These are phyloP conservation scores for Vitis vinifera DNA, from an alignment of 164 flowering plant species.

Conservation along the genomic window DNA sequence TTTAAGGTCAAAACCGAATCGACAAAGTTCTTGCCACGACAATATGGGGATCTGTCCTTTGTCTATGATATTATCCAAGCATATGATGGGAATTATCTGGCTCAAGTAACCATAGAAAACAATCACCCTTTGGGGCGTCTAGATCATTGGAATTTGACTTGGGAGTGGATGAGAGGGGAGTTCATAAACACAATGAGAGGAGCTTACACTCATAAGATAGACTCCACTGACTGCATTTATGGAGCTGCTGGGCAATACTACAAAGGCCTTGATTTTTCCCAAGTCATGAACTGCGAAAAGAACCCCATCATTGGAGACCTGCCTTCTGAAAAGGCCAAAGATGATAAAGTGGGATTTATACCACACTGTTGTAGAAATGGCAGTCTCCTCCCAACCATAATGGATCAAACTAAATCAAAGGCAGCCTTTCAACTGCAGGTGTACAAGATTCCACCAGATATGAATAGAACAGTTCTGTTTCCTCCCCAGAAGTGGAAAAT, in stretches of 20 bases:
- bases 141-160: slow-evolving; percentile 68
- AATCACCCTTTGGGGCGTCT: slow-evolving; percentile 51
- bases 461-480: slow-evolving; percentile 43
- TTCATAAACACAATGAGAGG: slow-evolving; percentile 66
- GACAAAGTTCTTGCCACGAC: slow-evolving; percentile 33
- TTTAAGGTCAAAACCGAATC: slow-evolving; percentile 12
- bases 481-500: slow-evolving; percentile 68
- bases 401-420: slow-evolving; percentile 44
- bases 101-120: slow-evolving; percentile 46
- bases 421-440: slow-evolving; percentile 56
- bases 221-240: slow-evolving; percentile 50
- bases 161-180: slow-evolving; percentile 80
- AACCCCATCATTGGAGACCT: slow-evolving; percentile 53
- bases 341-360: slow-evolving; percentile 44
- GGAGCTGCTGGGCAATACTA: slow-evolving; percentile 47
- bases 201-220: slow-evolving; percentile 45
- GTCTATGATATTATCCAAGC: slow-evolving; percentile 48
- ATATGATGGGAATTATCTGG: slow-evolving; percentile 36
- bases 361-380: slow-evolving; percentile 66
- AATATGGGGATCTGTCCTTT: slow-evolving; percentile 40
- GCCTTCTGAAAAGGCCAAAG: slow-evolving; percentile 44
- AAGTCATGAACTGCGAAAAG: slow-evolving; percentile 52
- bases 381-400: slow-evolving; percentile 40
- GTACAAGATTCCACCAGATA: slow-evolving; percentile 60
- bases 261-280: slow-evolving; percentile 48